phyloP scores from a whole-genome alignment of 2,329 filamentous ascomycete species.

The Apiospora rasikravindrae region DNA sequence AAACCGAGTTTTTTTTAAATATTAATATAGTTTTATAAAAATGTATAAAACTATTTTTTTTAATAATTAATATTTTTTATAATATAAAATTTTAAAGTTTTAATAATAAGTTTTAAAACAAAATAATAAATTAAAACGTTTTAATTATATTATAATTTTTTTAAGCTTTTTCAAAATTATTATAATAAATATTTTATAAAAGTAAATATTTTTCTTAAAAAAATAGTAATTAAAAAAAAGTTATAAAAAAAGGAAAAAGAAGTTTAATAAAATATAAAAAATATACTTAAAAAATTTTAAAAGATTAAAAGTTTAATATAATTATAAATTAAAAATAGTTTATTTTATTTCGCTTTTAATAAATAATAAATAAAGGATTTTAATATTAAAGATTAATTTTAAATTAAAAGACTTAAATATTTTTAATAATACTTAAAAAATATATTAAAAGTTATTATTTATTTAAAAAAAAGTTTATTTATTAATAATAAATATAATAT shows the following conservation, averaged over 20 bases:
- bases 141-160: background rate
- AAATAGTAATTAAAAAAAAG: background rate
- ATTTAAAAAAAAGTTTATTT: too few species aligned
- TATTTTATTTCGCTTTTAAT: too few species aligned
- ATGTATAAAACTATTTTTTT: background rate
- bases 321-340: too few species aligned
- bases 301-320: too few species aligned
- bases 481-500: too few species aligned
- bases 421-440: too few species aligned
- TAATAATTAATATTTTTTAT: background rate
- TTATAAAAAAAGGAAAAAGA: background rate
- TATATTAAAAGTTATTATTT: too few species aligned
- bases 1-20: background rate
- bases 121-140: background rate
- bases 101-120: background rate
- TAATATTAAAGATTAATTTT: too few species aligned
- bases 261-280: too few species aligned
- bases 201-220: constrained; percentile 1
- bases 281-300: background rate
- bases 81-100: background rate
- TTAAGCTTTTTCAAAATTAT: too few species aligned
- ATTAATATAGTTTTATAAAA: background rate
- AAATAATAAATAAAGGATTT: too few species aligned
- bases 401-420: too few species aligned
- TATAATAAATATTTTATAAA: background rate